These are phyloP conservation scores for Nemophila menziesii DNA, from an alignment of 257 asterid species.

Conservation along the genomic window DNA sequence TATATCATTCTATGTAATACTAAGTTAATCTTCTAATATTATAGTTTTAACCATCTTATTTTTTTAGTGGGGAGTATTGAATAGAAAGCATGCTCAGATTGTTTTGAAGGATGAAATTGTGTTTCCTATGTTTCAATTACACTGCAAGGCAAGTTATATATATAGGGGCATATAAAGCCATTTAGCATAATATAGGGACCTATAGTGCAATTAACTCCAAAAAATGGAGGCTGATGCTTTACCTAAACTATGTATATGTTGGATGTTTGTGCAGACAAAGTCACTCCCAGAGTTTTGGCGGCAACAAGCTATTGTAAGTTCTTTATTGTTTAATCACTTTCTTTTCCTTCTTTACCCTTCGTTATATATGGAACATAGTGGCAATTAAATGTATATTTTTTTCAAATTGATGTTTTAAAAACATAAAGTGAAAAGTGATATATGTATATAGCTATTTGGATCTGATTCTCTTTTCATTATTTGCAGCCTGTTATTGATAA, in stretches of 20 bases:
- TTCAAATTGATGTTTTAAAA: not conserved
- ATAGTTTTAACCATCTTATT: slow-evolving; percentile 12
- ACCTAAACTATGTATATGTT: not conserved
- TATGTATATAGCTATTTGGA: not conserved
- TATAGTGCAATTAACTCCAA: no score
- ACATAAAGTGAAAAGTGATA: not conserved
- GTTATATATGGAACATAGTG: not conserved
- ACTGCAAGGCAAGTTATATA: slow-evolving; percentile 68
- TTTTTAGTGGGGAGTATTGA: slow-evolving; percentile 90
- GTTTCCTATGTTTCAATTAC: slow-evolving; percentile 67
- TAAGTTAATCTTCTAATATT: slow-evolving; percentile 7
- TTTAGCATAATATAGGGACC: no score
- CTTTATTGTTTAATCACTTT: slow-evolving; percentile 13
- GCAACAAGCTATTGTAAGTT: slow-evolving; percentile 67
- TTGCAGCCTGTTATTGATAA: slow-evolving; percentile 71
- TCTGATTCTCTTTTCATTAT: slow-evolving; percentile 10
- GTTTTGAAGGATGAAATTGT: slow-evolving; percentile 66
- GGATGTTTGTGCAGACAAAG: slow-evolving; percentile 45
- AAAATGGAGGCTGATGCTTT: no score
- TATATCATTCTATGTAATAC: not conserved
- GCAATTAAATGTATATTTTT: not conserved
- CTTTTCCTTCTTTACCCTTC: slow-evolving; percentile 7
- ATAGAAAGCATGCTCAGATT: slow-evolving; percentile 78
- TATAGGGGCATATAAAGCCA: not conserved
- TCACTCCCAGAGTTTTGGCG: slow-evolving; percentile 98